Percentiles rank a stretch among this genome's conserved stretches.
These are phyloP conservation scores for Xylogone sp. DNA, from an alignment of 2,329 filamentous ascomycete species.

Conservation along the genomic window DNA sequence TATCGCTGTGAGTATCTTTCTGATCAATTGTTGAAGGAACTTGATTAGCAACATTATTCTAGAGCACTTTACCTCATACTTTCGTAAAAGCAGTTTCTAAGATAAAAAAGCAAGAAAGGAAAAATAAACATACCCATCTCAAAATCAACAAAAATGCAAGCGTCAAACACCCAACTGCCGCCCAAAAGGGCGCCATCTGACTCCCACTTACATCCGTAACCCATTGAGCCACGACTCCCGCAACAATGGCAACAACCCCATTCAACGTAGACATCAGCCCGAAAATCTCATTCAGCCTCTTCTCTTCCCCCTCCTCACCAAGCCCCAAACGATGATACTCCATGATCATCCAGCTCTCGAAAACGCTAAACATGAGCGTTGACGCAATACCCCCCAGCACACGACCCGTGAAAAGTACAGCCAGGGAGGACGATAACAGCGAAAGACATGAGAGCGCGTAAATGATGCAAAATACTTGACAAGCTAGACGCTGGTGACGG, in stretches of 20 bases:
- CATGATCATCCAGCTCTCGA: constrained; percentile 60
- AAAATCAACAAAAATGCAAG: constrained; percentile 40
- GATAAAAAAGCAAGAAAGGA: no score
- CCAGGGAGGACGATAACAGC: constrained; percentile 38
- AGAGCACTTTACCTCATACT: no score
- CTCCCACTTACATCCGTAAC: constrained; percentile 42
- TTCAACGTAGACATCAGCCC: constrained; percentile 48
- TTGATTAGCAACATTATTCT: no score
- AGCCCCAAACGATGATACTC: constrained; percentile 46
- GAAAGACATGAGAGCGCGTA: constrained; percentile 50
- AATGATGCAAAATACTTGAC: constrained; percentile 48
- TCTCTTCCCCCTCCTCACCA: constrained; percentile 31
- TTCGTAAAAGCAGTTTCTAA: no score
- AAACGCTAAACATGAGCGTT: constrained; percentile 54
- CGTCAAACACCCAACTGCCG: constrained; percentile 34
- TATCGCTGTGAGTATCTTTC: background rate
- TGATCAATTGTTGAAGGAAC: background rate
- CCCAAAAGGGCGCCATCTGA: constrained; percentile 49
- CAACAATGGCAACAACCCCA: constrained; percentile 48
- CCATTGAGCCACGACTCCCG: constrained; percentile 46
- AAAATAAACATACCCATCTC: constrained; percentile 39
- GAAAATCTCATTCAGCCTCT: constrained; percentile 45
- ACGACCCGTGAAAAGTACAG: constrained; percentile 46
- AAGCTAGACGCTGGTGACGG: constrained; percentile 38
- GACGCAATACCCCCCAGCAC: constrained; percentile 52